Conservation (phyloP, 2,329 filamentous ascomycete species). For the Trichoderma asperellum region DNA sequence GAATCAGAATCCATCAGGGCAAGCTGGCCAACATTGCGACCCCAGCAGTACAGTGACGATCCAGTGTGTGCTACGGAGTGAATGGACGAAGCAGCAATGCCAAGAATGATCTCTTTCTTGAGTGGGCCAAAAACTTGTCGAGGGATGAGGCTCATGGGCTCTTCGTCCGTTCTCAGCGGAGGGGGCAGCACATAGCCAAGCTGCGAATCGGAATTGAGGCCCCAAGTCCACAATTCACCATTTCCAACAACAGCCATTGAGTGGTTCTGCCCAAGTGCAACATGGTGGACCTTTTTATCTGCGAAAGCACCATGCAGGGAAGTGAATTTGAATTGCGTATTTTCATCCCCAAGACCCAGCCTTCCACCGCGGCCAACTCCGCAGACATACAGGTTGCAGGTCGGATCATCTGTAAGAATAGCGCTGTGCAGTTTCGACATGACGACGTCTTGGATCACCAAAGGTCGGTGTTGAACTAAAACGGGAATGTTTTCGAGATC, state of each 20-base stretch:
- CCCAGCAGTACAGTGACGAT: slow-evolving; percentile 86
- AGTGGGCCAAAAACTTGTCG: slow-evolving; percentile 89
- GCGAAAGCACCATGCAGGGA: slow-evolving; percentile 78
- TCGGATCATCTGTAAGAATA: slow-evolving; percentile 81
- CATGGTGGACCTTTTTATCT: slow-evolving; percentile 73
- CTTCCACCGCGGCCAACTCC: slow-evolving; percentile 90
- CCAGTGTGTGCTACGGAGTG: slow-evolving; percentile 90
- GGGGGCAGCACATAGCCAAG: slow-evolving; percentile 80
- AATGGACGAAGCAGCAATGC: slow-evolving; percentile 84
- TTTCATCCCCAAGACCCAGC: slow-evolving; percentile 86
- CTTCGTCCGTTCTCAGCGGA: slow-evolving; percentile 71
- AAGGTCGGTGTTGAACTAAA: slow-evolving; percentile 69
- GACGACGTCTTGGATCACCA: slow-evolving; percentile 78
- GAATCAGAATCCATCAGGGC: slow-evolving; percentile 95
- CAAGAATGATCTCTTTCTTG: slow-evolving; percentile 81
- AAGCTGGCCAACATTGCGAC: slow-evolving; percentile 91
- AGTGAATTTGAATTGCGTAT: slow-evolving; percentile 82
- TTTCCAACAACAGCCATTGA: slow-evolving; percentile 81
- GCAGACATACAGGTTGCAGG: slow-evolving; percentile 90
- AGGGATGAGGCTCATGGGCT: slow-evolving; percentile 78
- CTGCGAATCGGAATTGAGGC: slow-evolving; percentile 82
- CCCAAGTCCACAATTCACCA: slow-evolving; percentile 95
- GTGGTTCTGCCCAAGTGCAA: slow-evolving; percentile 90
- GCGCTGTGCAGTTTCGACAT: slow-evolving; percentile 93
- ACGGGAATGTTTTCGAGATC: slow-evolving; percentile 66